These are phyloP conservation scores for Oxytropis ochrocephala DNA, from an alignment of 306 rosid species.

Conservation along the genomic window DNA sequence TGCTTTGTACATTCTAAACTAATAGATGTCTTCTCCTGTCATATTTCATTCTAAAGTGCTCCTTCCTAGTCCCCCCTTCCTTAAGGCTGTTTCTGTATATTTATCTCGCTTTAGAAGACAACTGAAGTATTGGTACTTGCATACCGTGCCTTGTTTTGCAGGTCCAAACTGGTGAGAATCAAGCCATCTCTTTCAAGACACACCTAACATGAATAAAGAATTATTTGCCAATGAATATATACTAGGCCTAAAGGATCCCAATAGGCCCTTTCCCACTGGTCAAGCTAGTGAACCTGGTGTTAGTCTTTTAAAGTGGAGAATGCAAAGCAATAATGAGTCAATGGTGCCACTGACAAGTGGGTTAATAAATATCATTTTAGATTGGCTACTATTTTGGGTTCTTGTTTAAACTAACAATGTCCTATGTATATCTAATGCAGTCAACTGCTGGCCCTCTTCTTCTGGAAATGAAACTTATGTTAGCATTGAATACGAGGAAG, in stretches of 20 bases:
- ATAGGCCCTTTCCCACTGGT: conserved; percentile 89
- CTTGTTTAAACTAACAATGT: neutral
- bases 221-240: conserved; percentile 67
- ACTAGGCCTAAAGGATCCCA: conserved; percentile 71
- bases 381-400: conserved; percentile 2
- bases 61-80: neutral
- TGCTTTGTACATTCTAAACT: neutral
- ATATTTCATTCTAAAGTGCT: neutral
- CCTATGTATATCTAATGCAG: conserved; percentile 42
- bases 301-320: conserved; percentile 86
- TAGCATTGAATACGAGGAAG: conserved; percentile 91
- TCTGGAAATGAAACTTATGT: conserved; percentile 97
- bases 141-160: conserved; percentile 34
- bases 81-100: neutral
- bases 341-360: conserved; percentile 73
- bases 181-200: conserved; percentile 83
- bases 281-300: conserved; percentile 80
- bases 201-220: conserved; percentile 96
- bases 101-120: conserved; percentile 1
- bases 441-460: conserved; percentile 98
- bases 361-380: conserved; percentile 22
- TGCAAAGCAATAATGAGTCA: conserved; percentile 83
- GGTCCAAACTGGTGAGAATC: conserved; percentile 84
- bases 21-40: neutral
- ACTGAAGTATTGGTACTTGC: neutral